Base-by-base conservation (phyloP, 164 flowering plant species). In the Piper betle region DNA sequence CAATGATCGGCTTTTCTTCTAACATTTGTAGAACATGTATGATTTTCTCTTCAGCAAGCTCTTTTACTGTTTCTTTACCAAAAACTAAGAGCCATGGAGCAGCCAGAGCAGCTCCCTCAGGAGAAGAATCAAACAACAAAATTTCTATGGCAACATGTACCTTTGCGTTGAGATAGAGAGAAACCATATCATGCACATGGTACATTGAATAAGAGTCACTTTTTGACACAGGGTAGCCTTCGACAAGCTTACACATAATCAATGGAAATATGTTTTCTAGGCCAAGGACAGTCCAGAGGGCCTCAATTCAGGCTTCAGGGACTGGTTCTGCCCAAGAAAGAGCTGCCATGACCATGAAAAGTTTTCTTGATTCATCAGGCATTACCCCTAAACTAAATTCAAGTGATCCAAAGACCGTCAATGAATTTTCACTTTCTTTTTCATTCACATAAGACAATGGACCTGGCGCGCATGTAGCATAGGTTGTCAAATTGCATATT, bases 301-400 rank as follows among this genome's bases (percentile, higher is more conserved):
- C 70, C 64, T 80, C 83, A 16, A 80, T 57, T 66, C 83, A 80
- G 60, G 76, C 74, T 70, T 80, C 80, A 54, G 83, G 83, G 48
- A 80, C 68, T 39, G 79, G 71, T 73, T 75, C 83, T 7, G 64
- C 79, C 80, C 80, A 80, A 39, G 77, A 75, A 13, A 80, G 66
- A 50, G 75, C 72, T 55, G 83, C 74, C 59, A 77, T 73, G 62
- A 71, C 70, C 3, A 70, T 54, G 59, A 80, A 80, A 55, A 77
- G 75, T 60, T 59, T 66, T 64, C 71, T 70, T 10, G 82, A 74
- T 58, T 74, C 62, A 43, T 46, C 69, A 54, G 74, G 77, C 83
- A 80, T 80, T 52, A 74, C 83, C 70, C 77, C 83, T 53, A 80
- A 70, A 66, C 83, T 80, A 68, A 80, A 80, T 54, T 80, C 83